A percentile compares a stretch with the other conserved stretches of the same genome.
These are phyloP conservation scores for Podospora comata DNA, from an alignment of 495 filamentous ascomycete species.

Conservation along the genomic window DNA sequence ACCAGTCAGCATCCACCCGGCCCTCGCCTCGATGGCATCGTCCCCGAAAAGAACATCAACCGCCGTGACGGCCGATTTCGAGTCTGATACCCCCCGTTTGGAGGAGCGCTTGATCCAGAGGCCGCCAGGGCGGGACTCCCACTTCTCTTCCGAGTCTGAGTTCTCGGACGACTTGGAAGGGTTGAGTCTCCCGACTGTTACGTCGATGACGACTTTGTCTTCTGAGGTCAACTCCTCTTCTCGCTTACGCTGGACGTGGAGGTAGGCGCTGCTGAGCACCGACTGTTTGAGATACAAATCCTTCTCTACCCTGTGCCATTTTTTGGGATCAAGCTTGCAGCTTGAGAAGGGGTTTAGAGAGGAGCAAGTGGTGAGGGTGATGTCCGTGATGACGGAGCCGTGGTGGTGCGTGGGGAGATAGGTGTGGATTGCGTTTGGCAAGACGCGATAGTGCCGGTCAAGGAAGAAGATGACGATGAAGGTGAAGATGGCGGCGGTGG, in stretches of 20 bases:
- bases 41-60: constrained; percentile 91
- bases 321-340: constrained; percentile 71
- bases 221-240: constrained; percentile 74
- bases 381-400: constrained; percentile 81
- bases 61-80: constrained; percentile 70
- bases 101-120: constrained; percentile 83
- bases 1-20: constrained; percentile 73
- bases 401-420: constrained; percentile 78
- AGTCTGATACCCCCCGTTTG: constrained; percentile 75
- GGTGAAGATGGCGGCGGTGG: constrained; percentile 60
- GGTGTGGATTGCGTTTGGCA: constrained; percentile 77
- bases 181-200: constrained; percentile 74
- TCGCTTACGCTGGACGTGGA: constrained; percentile 81
- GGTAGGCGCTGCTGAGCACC: constrained; percentile 74
- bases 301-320: constrained; percentile 87
- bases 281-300: constrained; percentile 77
- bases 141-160: constrained; percentile 51
- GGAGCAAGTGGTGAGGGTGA: constrained; percentile 77
- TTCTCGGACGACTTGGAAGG: constrained; percentile 54
- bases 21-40: constrained; percentile 85
- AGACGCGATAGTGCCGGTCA: constrained; percentile 76
- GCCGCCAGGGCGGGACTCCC: constrained; percentile 77
- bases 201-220: constrained; percentile 80
- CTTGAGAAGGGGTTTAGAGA: constrained; percentile 68
- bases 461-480: constrained; percentile 70